Conservation (phyloP, 1,284 basidiomycete genomes). For the Coriolopsis trogii region DNA sequence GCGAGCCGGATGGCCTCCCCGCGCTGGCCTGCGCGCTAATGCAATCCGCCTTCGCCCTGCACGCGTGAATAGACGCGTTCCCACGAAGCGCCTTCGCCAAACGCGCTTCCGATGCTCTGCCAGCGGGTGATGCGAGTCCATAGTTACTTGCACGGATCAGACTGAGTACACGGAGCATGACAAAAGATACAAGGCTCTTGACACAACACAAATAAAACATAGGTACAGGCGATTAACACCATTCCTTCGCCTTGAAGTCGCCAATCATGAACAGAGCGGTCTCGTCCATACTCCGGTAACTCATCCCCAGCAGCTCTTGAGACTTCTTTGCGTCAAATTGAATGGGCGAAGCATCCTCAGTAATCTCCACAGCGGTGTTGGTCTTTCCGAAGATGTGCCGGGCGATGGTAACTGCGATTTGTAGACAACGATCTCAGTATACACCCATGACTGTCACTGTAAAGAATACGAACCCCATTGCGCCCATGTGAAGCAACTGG, state of each 20-base stretch:
- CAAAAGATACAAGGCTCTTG: not conserved
- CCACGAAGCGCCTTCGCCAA: too few species aligned
- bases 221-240: not conserved
- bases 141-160: too few species aligned
- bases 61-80: too few species aligned
- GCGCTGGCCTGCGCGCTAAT: too few species aligned
- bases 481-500: constrained; percentile 36
- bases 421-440: too few species aligned
- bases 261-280: not conserved
- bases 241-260: not conserved
- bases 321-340: not conserved
- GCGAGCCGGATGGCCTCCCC: too few species aligned
- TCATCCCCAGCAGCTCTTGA: not conserved
- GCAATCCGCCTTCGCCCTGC: too few species aligned
- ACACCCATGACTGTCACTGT: too few species aligned
- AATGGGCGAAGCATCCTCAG: not conserved
- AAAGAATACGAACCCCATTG: constrained; percentile 27
- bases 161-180: not conserved
- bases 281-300: not conserved
- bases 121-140: too few species aligned
- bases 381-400: not conserved
- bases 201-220: not conserved
- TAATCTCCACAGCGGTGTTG: not conserved
- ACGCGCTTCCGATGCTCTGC: too few species aligned
- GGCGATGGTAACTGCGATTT: not conserved